Percentiles rank a stretch among this genome's conserved stretches.
Conservation (phyloP, 1,284 basidiomycete species). For the Termitomyces sp. region DNA sequence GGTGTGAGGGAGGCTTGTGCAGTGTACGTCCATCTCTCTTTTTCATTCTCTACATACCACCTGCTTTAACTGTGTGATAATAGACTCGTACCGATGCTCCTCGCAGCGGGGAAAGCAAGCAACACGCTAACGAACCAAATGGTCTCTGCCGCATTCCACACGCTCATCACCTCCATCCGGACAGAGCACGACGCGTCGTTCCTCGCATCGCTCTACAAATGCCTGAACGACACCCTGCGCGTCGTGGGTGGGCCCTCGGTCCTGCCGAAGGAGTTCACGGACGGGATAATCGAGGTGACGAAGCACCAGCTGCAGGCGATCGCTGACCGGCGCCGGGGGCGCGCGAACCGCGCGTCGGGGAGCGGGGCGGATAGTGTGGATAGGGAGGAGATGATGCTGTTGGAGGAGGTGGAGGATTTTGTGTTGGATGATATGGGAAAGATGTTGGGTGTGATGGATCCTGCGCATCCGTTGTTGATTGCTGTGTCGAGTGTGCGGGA, state of each 20-base stretch:
- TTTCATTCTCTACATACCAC: too few species aligned
- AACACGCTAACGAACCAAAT: constrained; percentile 65
- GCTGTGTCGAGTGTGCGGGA: constrained; percentile 68
- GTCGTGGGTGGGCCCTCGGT: constrained; percentile 53
- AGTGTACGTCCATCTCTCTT: constrained; percentile 42
- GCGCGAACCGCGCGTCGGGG: constrained; percentile 34
- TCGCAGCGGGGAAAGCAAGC: constrained; percentile 67
- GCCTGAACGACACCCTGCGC: constrained; percentile 62
- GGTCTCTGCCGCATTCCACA: constrained; percentile 63
- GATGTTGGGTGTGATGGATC: constrained; percentile 51
- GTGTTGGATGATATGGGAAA: constrained; percentile 70
- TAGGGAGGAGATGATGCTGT: constrained; percentile 60
- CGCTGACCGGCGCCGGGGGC: constrained; percentile 59
- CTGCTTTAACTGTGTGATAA: too few species aligned
- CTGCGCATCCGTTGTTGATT: constrained; percentile 56
- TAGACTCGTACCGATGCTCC: constrained; percentile 72
- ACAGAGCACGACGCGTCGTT: constrained; percentile 70
- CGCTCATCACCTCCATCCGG: constrained; percentile 62
- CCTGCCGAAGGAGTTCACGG: constrained; percentile 48
- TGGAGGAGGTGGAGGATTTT: constrained; percentile 74
- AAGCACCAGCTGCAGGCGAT: constrained; percentile 62
- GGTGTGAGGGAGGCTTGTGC: constrained; percentile 77
- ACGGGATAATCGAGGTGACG: constrained; percentile 58
- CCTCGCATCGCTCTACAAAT: constrained; percentile 73
- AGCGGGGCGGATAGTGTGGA: constrained; percentile 29